Evolutionary conservation across 208 protist genomes (phyloP).

Genomic region (Acanthamoeba healyi): DNA sequence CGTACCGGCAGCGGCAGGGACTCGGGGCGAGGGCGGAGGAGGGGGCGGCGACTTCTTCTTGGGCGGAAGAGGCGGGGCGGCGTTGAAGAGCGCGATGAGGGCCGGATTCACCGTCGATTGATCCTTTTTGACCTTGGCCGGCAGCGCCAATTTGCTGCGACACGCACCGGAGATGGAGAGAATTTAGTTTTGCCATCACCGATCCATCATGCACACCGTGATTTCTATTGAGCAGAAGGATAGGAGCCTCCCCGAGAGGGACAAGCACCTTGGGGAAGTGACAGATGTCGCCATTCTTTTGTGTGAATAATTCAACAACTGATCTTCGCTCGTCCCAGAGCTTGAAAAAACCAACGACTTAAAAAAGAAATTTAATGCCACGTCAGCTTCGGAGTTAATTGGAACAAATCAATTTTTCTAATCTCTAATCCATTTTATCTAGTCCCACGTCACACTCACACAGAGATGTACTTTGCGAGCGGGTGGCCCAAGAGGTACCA

Average conservation of each 20-base stretch:
- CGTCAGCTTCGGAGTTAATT: neutral
- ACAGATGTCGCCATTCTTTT: too few species aligned
- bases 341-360: too few species aligned
- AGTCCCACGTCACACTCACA: neutral
- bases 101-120: neutral
- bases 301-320: too few species aligned
- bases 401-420: neutral
- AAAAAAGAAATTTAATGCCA: neutral
- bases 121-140: neutral
- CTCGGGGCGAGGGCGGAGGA: neutral
- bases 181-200: too few species aligned
- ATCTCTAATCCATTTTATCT: neutral
- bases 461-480: slow-evolving; percentile 61
- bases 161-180: neutral
- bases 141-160: slow-evolving; percentile 1
- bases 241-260: too few species aligned
- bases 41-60: slow-evolving; percentile 49
- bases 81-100: slow-evolving; percentile 50
- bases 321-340: too few species aligned
- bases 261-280: too few species aligned
- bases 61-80: neutral
- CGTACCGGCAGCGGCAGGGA: neutral
- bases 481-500: slow-evolving; percentile 44
- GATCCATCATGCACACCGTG: too few species aligned
- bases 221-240: too few species aligned